These are phyloP conservation scores for Wolfiporia cocos DNA, from an alignment of 1,284 basidiomycete species.

Conservation along the genomic window DNA sequence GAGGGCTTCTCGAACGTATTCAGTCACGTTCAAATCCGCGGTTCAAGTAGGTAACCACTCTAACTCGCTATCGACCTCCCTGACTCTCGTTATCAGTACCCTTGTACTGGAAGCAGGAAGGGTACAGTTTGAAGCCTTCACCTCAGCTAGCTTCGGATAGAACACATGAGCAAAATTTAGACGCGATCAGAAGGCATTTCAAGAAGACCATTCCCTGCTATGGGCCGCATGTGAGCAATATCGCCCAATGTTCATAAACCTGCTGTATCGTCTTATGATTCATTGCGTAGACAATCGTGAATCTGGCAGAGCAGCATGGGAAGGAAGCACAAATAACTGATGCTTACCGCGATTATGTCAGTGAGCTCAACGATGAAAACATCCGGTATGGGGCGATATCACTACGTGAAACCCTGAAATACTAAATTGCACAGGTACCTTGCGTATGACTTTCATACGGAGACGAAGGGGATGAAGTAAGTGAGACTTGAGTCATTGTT, in stretches of 20 bases:
- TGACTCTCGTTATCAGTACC: conserved; percentile 53
- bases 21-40: conserved; percentile 84
- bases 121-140: conserved; percentile 82
- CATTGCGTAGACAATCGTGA: conserved; percentile 59
- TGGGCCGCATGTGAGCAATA: conserved; percentile 63
- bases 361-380: conserved; percentile 54
- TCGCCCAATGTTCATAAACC: too few relatives aligned
- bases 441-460: conserved; percentile 88
- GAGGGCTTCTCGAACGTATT: conserved; percentile 74
- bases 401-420: too few relatives aligned
- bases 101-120: conserved; percentile 85
- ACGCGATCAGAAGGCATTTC: conserved; percentile 74
- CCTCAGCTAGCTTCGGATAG: conserved; percentile 72
- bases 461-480: conserved; percentile 89
- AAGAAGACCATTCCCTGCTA: conserved; percentile 62
- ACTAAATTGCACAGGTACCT: conserved; percentile 36
- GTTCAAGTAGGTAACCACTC: conserved; percentile 74
- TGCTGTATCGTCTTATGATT: too few relatives aligned
- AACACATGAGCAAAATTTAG: conserved; percentile 68
- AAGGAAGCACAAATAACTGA: conserved; percentile 81
- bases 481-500: conserved; percentile 13
- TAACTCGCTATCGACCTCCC: conserved; percentile 4
- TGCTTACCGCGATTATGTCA: conserved; percentile 70
- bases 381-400: conserved; percentile 43
- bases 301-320: conserved; percentile 87